Evolutionary conservation across 805 yeast genomes (phyloP).

Genomic region (Hanseniaspora meyeri): DNA sequence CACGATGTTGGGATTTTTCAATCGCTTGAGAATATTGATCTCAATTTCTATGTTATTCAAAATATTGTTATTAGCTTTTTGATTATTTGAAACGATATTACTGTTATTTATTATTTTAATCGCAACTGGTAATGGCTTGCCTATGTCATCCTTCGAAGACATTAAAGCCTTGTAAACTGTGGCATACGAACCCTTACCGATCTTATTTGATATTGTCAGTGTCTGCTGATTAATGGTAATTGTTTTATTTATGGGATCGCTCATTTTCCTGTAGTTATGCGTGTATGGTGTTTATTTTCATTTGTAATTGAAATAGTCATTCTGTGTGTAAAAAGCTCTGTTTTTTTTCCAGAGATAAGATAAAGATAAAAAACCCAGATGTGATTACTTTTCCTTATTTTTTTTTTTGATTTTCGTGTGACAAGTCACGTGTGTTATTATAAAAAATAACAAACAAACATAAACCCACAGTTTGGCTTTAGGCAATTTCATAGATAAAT

Average conservation of each 20-base stretch:
- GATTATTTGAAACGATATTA: constrained; percentile 45
- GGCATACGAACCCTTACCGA: constrained; percentile 94
- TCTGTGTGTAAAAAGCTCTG: too few species aligned
- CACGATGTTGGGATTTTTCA: constrained; percentile 90
- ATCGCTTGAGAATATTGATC: constrained; percentile 72
- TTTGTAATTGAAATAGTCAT: too few species aligned
- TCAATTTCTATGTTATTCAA: constrained; percentile 87
- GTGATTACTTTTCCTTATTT: neutral
- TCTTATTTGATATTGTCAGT: constrained; percentile 37
- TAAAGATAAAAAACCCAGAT: neutral
- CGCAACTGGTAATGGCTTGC: neutral
- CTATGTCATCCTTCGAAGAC: neutral
- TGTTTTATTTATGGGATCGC: neutral
- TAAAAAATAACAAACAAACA: too few species aligned
- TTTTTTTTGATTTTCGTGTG: neutral
- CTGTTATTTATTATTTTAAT: constrained; percentile 14
- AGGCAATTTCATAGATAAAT: too few species aligned
- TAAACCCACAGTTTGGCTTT: too few species aligned
- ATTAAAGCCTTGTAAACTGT: constrained; percentile 72
- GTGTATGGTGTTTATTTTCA: neutral
- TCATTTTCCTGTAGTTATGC: neutral
- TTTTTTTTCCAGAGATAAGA: too few species aligned
- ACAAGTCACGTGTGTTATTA: neutral
- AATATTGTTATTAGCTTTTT: constrained; percentile 70
- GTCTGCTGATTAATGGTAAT: neutral